Evolutionary conservation across 1,284 basidiomycete genomes (phyloP), one percentile per base, ranked within the genome.

Genomic region (Puccinia hordei): DNA sequence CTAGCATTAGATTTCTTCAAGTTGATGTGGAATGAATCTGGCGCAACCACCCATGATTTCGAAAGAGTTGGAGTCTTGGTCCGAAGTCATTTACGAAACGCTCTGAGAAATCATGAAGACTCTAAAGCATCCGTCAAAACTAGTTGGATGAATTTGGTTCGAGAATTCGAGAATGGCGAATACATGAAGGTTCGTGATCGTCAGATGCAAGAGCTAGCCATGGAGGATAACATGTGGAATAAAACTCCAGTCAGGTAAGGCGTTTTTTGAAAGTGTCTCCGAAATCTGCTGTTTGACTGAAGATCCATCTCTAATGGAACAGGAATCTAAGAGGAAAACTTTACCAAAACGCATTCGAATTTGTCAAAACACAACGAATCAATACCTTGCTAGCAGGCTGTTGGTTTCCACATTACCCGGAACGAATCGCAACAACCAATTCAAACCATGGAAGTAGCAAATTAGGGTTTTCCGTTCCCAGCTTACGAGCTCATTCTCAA

Each of bases 11-110:
- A 90, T 79, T 97, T 98, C 88, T 97, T 97, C 87, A 87, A 95
- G 38, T 90, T 93, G 46, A 96, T 98, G 91, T 98, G 95, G 95
- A 90, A 89, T 83, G 95, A 98, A 86, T 94, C 93, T 82, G 92
- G 92, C 49, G 93, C 95, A 0, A 91, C 91, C 13, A 81, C 82
- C 17, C 90, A 88, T 41, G 94, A 97, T 85, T 95, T 97, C 84
- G 88, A 89, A 51, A 90, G 94, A 19, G 90, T 98, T 12, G 89
- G 90, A 68, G 92, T 92, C 19, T 87, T 98, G 30, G 92, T 93
- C 55, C 90, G 91, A 68, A 94, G 93, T 87, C 95, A 98, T 90
- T 82, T 86, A 12, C 78, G 72, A 46, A 81, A 84, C 63, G 83
- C 83, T 15, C 72, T 83, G 44, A 81, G 69, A 19, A 63, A 33